These are phyloP conservation scores for Aspergillus olivimuriae DNA, from an alignment of 495 filamentous ascomycete species.

Conservation along the genomic window DNA sequence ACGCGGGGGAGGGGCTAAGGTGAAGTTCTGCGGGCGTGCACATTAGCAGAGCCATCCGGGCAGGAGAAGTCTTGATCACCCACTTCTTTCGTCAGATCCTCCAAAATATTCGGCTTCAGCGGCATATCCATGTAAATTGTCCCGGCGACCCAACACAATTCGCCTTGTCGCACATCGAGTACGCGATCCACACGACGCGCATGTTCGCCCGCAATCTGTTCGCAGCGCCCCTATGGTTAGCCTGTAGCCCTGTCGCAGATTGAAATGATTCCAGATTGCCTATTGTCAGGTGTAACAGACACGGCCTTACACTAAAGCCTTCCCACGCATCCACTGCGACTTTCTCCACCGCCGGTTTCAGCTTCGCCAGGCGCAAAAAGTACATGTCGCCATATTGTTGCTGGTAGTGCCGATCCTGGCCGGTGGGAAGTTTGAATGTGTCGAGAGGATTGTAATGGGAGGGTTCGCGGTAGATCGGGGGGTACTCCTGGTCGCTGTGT, in stretches of 20 bases:
- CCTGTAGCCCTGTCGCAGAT: no score
- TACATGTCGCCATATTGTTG: slow-evolving; percentile 98
- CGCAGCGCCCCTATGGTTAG: slow-evolving; percentile 1
- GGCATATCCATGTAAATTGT: slow-evolving; percentile 98
- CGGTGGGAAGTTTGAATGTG: slow-evolving; percentile 64
- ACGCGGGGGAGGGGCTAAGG: slow-evolving; percentile 71
- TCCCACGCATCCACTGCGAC: slow-evolving; percentile 72
- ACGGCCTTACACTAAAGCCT: slow-evolving; percentile 49
- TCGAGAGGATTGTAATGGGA: slow-evolving; percentile 71
- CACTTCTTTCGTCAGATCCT: slow-evolving; percentile 90
- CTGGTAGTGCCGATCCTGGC: slow-evolving; percentile 68
- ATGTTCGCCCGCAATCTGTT: slow-evolving; percentile 66
- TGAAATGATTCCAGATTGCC: no score
- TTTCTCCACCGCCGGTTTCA: slow-evolving; percentile 77
- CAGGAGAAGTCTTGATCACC: slow-evolving; percentile 17
- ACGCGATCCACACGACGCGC: slow-evolving; percentile 75
- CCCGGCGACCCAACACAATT: slow-evolving; percentile 91
- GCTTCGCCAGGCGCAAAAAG: slow-evolving; percentile 79
- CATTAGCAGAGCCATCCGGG: slow-evolving; percentile 2
- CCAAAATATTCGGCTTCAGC: slow-evolving; percentile 92
- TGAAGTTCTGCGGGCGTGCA: slow-evolving; percentile 59
- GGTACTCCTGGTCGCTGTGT: slow-evolving; percentile 35
- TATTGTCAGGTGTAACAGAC: not conserved
- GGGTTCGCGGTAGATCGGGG: slow-evolving; percentile 35
- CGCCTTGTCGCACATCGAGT: slow-evolving; percentile 89